A percentile compares a stretch with the other conserved stretches of the same genome.
Conservation (phyloP, 257 asterid genomes). For the Plantago ovata region DNA sequence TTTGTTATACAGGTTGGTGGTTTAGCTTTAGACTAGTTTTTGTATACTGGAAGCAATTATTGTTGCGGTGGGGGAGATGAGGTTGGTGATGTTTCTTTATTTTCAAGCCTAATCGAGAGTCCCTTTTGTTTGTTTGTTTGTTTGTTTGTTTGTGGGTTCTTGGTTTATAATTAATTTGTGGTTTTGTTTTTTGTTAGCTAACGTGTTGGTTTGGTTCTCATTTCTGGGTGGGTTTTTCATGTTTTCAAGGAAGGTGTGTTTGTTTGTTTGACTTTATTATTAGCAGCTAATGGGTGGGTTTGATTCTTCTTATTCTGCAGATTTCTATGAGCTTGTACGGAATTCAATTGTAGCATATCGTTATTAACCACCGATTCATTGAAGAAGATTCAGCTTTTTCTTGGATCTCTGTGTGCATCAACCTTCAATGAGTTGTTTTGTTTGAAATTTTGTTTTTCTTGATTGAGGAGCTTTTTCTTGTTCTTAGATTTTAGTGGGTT, state of each 20-base stretch:
- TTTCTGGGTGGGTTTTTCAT: conserved; percentile 33
- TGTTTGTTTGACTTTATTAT: conserved; percentile 65
- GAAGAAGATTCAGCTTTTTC: conserved; percentile 9
- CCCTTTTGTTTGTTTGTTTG: conserved; percentile 23
- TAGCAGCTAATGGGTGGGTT: conserved; percentile 33
- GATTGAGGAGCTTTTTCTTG: neutral
- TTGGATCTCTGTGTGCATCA: conserved; percentile 16
- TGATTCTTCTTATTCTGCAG: conserved; percentile 17
- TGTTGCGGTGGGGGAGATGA: conserved; percentile 33
- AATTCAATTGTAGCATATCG: neutral
- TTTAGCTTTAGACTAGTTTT: neutral
- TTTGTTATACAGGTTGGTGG: conserved; percentile 12
- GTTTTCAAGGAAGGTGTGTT: conserved; percentile 54
- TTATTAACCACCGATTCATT: conserved; percentile 17
- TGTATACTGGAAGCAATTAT: conserved; percentile 32
- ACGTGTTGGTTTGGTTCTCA: conserved; percentile 25
- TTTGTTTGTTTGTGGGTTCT: conserved; percentile 12
- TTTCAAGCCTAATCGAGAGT: conserved; percentile 36
- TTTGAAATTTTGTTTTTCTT: neutral
- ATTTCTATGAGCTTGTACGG: conserved; percentile 24
- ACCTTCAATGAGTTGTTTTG: conserved; percentile 12
- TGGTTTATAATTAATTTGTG: too few species aligned
- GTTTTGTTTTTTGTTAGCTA: conserved; percentile 10
- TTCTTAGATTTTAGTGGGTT: conserved; percentile 12
- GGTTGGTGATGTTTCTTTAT: conserved; percentile 42